A percentile compares a stretch with the other conserved stretches of the same genome.
Evolutionary conservation across 2,329 filamentous ascomycete species (phyloP).

Genomic region (Paramyrothecium roridum): DNA sequence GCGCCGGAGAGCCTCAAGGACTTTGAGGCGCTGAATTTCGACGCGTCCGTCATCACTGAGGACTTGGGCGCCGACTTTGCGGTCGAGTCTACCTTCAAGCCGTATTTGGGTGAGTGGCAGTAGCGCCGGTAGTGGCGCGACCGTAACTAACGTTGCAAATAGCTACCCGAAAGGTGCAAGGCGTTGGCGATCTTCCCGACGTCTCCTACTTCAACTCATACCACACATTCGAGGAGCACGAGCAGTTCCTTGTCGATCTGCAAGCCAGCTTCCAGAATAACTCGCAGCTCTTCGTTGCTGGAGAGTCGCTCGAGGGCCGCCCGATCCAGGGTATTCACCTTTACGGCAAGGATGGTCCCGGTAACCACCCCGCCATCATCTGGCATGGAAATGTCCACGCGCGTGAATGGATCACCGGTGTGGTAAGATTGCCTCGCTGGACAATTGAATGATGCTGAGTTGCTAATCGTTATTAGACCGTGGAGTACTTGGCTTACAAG

Average conservation of each 20-base stretch:
- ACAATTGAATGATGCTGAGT: not conserved
- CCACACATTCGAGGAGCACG: constrained; percentile 48
- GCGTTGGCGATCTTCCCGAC: constrained; percentile 4
- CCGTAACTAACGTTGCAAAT: not conserved
- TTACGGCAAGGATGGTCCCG: constrained; percentile 40
- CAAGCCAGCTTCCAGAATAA: constrained; percentile 37
- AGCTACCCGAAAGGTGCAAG: constrained; percentile 5
- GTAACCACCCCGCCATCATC: constrained; percentile 45
- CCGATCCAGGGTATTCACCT: constrained; percentile 60
- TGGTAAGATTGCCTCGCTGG: constrained; percentile 10
- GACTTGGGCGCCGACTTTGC: constrained; percentile 20
- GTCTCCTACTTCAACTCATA: constrained; percentile 49
- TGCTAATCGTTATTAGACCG: constrained; percentile 16
- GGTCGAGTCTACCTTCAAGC: constrained; percentile 14
- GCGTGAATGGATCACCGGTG: constrained; percentile 53
- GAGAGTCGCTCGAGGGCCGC: constrained; percentile 43
- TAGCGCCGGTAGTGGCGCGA: not conserved
- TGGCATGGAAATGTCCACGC: constrained; percentile 56
- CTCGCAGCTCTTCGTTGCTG: constrained; percentile 46
- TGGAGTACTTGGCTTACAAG: constrained; percentile 45
- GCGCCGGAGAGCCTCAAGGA: constrained; percentile 15
- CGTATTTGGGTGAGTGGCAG: constrained; percentile 7
- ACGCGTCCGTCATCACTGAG: constrained; percentile 13
- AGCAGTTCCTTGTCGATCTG: constrained; percentile 44
- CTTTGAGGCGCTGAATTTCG: constrained; percentile 18